phyloP scores from a whole-genome alignment of 306 rosid genomes.

The Dalbergia cultrata region DNA sequence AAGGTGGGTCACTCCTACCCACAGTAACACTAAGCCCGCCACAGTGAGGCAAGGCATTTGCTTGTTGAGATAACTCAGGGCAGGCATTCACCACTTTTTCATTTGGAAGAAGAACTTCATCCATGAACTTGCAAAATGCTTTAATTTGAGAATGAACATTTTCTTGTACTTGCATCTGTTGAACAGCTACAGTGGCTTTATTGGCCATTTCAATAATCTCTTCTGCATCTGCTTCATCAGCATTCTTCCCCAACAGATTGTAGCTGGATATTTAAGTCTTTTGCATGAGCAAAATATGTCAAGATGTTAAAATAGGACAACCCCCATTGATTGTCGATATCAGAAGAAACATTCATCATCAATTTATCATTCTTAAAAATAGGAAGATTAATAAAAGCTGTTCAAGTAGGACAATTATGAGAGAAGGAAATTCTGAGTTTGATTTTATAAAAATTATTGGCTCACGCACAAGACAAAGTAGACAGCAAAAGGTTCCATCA shows the following conservation, averaged over 20 bases:
- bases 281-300: slow-evolving; percentile 54
- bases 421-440: slow-evolving; percentile 21
- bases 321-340: not conserved
- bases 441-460: not conserved
- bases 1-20: slow-evolving; percentile 53
- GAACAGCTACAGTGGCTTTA: slow-evolving; percentile 78
- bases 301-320: slow-evolving; percentile 21
- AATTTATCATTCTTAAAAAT: not conserved
- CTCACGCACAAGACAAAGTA: not conserved
- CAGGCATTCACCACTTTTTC: slow-evolving; percentile 47
- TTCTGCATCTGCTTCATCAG: slow-evolving; percentile 75
- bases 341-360: not conserved
- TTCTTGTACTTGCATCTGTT: slow-evolving; percentile 86
- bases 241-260: slow-evolving; percentile 77
- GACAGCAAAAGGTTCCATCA: not conserved
- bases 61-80: slow-evolving; percentile 52
- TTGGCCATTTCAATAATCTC: slow-evolving; percentile 80
- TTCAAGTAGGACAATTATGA: not conserved
- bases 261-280: slow-evolving; percentile 70
- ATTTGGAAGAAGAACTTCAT: slow-evolving; percentile 72
- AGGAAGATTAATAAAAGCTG: not conserved
- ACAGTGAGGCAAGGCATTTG: slow-evolving; percentile 50
- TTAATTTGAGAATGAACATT: slow-evolving; percentile 79
- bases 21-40: slow-evolving; percentile 70
- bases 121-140: slow-evolving; percentile 71